These are phyloP conservation scores for Phialophora macrospora DNA, from an alignment of 2,329 filamentous ascomycete species.

Conservation along the genomic window DNA sequence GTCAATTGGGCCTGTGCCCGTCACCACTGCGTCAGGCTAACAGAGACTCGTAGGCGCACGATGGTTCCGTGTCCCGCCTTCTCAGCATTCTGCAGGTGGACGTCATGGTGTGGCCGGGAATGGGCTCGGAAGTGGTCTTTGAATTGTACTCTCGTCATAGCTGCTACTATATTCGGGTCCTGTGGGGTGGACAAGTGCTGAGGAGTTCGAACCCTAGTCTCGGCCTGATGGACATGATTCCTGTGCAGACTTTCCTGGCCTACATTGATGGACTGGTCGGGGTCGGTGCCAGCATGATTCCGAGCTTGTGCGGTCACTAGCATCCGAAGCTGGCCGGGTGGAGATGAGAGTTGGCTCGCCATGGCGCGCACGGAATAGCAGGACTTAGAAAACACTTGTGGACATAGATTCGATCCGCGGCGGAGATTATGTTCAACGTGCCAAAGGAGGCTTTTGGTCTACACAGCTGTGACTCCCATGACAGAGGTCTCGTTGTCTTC, in stretches of 20 bases:
- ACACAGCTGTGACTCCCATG: neutral
- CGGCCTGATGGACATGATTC: slow-evolving; percentile 73
- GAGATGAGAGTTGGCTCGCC: neutral
- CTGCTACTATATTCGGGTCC: slow-evolving; percentile 64
- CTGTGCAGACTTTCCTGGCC: slow-evolving; percentile 64
- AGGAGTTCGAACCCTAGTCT: slow-evolving; percentile 70
- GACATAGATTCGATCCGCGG: neutral
- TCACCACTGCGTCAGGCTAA: neutral
- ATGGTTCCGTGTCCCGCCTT: slow-evolving; percentile 71
- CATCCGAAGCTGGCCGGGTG: neutral
- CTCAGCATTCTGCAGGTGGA: slow-evolving; percentile 74
- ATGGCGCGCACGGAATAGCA: neutral
- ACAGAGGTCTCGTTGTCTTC: neutral
- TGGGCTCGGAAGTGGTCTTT: slow-evolving; percentile 79
- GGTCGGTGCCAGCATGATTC: slow-evolving; percentile 49
- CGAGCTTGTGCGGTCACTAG: slow-evolving; percentile 43
- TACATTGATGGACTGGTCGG: slow-evolving; percentile 77
- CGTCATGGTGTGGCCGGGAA: slow-evolving; percentile 81
- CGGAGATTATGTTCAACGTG: neutral
- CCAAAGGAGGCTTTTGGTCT: neutral
- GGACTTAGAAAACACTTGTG: neutral
- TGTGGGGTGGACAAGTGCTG: slow-evolving; percentile 72
- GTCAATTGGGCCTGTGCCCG: neutral
- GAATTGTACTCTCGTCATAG: slow-evolving; percentile 66
- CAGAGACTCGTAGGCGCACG: slow-evolving; percentile 58